Base-by-base conservation (phyloP, 345 rosid genomes). In the Crucihimalaya himalaica region DNA sequence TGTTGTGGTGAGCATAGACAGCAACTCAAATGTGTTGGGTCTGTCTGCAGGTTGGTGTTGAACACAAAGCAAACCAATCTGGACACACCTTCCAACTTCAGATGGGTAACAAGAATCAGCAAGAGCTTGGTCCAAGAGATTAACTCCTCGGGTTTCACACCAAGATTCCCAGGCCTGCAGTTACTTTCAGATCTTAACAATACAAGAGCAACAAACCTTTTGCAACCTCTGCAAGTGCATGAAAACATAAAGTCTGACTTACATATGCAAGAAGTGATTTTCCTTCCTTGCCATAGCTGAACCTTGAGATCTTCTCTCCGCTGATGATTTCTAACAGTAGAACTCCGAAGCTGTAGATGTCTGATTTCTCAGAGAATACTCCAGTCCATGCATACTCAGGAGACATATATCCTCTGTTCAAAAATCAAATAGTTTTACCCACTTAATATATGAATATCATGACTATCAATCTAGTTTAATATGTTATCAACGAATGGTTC, bases 321-420 rank as follows among this genome's bases (percentile, higher is more conserved):
- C 78, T 77, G 14, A 86, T 72, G 60, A 83, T 84, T 84, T 88
- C 97, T 37, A 88, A 32, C 4, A 84, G 12, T 29, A 91, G 13
- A 13, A 88, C 88, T 27, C 95, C 87, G 0, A 84, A 91, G 31
- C 89, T 87, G 13, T 79, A 88, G 1, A 88, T 84, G 37, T 91
- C 92, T 0, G 92, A 87, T 68, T 91, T 89, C 25, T 76, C 66
- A 0, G 95, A 91, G 63, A 85, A 89, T 16, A 70, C 42, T 0
- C 91, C 91, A 18, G 56, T 68, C 87, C 84, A 76, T 14, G 91
- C 95, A 57, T 91, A 84, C 63, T 88, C 89, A 1, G 90, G 92
- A 15, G 97, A 71, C 92, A 87, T 88, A 42, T 87, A 90, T 18
- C 95, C 89, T 50, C 95, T 86, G 80, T n/a, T 0, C 51, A 60